Evolutionary conservation across 2,329 filamentous ascomycete species (phyloP), one percentile per base, ranked within the genome.

Genomic region (Colletotrichum sp.): DNA sequence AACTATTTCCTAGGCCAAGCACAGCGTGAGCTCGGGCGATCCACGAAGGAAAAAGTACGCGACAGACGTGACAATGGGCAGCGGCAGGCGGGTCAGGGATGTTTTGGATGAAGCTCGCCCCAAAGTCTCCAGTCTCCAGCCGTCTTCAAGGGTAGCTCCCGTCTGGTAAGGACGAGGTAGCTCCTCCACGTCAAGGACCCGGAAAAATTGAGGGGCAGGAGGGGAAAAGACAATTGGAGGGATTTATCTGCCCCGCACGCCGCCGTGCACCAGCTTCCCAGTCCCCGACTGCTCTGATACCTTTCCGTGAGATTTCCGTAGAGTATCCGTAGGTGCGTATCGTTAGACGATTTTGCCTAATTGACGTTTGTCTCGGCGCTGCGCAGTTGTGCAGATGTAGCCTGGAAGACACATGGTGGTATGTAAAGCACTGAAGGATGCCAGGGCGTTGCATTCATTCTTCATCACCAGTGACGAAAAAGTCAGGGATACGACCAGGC

Each of bases 141-240:
- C n/a, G 15, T 16, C 60, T 30, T 32, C 59, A 59, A 73, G 57
- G 64, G 70, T 48, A 73, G 57, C 70, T 75, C 64, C 52, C 48
- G 21, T 59, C 70, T 52, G 57, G 73, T 39, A 43, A 34, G 34
- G 64, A 72, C 24, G 16, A 28, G 28, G 16, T 36, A 61, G 43
- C 63, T 63, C 57, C 43, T 64, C 39, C 64, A 64, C 57, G 32
- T 48, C 57, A 64, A 68, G 69, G 69, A 28, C 74, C 82, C 82
- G 83, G 83, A 84, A 81, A 79, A 84, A 84, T 83, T 84, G 83
- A 83, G 82, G 83, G 83, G 82, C 79, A 83, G 72, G 65, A 67
- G 78, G 79, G 77, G 79, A 72, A 72, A 78, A 77, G 66, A 43
- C 72, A 69, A 79, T 80, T 78, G 78, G 76, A 79, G 78, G 76